Conservation (phyloP, 2,329 filamentous ascomycete species). For the Fusarium compactum region DNA sequence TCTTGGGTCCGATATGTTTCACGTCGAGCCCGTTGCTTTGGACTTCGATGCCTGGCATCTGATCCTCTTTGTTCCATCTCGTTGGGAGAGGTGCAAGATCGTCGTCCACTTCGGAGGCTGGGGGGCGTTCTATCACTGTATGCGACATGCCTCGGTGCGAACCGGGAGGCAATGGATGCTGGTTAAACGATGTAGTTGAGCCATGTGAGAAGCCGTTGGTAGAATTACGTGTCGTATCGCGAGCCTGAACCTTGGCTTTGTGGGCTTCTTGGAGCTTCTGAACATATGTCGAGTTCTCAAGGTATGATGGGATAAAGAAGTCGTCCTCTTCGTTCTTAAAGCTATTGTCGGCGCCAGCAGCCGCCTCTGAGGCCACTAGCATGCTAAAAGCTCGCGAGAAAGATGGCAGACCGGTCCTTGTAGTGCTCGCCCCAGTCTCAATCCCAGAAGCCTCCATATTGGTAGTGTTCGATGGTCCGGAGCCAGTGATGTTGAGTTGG, state of each 20-base stretch:
- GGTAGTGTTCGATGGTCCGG: conserved; percentile 25
- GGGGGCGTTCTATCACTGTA: conserved; percentile 83
- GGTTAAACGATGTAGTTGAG: conserved; percentile 60
- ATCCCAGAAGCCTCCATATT: conserved; percentile 53
- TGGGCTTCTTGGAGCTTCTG: conserved; percentile 79
- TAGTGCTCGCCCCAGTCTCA: conserved; percentile 44
- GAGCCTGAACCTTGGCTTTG: conserved; percentile 67
- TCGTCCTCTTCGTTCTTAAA: conserved; percentile 50
- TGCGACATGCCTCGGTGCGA: conserved; percentile 83
- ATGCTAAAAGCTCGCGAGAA: conserved; percentile 67
- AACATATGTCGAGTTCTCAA: conserved; percentile 81
- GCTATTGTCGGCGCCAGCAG: conserved; percentile 39
- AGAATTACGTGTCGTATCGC: conserved; percentile 56
- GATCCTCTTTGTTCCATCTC: conserved; percentile 85
- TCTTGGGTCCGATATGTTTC: conserved; percentile 64
- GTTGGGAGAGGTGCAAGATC: conserved; percentile 77
- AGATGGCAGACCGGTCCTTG: conserved; percentile 55
- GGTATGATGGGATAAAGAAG: conserved; percentile 89
- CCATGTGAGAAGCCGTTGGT: conserved; percentile 50
- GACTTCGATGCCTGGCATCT: conserved; percentile 79
- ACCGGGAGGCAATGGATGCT: conserved; percentile 56
- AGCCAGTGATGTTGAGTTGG: conserved; percentile 45
- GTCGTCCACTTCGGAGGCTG: conserved; percentile 69
- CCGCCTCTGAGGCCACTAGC: conserved; percentile 55
- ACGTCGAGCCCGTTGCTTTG: conserved; percentile 79